Percentiles rank a stretch among this genome's conserved stretches.
phyloP scores from a whole-genome alignment of 768 basidiomycete genomes.

The Leucosporidium yakuticum region DNA sequence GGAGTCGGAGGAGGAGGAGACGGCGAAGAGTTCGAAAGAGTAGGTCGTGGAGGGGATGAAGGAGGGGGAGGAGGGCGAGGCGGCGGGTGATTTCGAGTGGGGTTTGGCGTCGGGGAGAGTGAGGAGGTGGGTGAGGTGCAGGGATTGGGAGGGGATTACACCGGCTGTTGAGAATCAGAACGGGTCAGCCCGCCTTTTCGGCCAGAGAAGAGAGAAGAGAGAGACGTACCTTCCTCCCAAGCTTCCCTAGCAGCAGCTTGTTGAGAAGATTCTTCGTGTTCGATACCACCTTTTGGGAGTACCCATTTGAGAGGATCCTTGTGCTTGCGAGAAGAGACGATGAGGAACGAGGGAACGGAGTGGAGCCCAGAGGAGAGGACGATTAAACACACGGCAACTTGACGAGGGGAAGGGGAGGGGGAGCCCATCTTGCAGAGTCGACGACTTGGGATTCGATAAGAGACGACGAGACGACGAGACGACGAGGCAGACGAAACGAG shows the following conservation, averaged over 20 bases:
- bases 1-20: neutral
- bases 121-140: constrained; percentile 26
- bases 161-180: constrained; percentile 8
- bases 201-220: neutral
- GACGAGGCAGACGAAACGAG: no score
- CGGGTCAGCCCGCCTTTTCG: neutral
- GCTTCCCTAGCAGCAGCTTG: constrained; percentile 18
- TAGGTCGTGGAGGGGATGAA: constrained; percentile 25
- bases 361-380: constrained; percentile 1
- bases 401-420: constrained; percentile 7
- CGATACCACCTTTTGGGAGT: constrained; percentile 32
- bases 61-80: neutral
- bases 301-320: constrained; percentile 12
- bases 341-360: constrained; percentile 5
- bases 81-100: constrained; percentile 26
- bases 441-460: no score
- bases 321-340: constrained; percentile 20
- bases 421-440: neutral
- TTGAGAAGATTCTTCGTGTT: constrained; percentile 7
- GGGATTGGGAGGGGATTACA: neutral
- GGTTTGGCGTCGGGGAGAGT: constrained; percentile 16
- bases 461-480: neutral
- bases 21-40: constrained; percentile 30
- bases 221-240: constrained; percentile 30
- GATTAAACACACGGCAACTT: constrained; percentile 22